These are phyloP conservation scores for Suhomyces panamericanus DNA, from an alignment of 1,139 yeast genomes.

Conservation along the genomic window DNA sequence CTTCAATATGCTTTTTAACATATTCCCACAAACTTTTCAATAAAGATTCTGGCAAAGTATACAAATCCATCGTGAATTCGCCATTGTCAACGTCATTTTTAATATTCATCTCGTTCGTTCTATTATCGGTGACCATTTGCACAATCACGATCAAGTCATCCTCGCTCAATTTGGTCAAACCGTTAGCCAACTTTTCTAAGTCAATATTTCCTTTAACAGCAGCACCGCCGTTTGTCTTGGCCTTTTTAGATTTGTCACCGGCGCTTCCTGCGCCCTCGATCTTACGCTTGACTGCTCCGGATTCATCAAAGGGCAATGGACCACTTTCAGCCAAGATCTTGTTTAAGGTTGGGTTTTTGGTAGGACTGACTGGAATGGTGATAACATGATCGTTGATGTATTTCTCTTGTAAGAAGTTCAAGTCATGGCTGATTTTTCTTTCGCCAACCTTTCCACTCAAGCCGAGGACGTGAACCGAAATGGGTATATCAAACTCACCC, in stretches of 20 bases:
- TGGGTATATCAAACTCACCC: slow-evolving; percentile 95
- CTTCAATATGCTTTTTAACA: slow-evolving; percentile 65
- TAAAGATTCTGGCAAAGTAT: slow-evolving; percentile 88
- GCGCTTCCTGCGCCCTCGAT: slow-evolving; percentile 21
- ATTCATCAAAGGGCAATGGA: slow-evolving; percentile 58
- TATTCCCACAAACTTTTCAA: slow-evolving; percentile 94
- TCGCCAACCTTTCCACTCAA: slow-evolving; percentile 81
- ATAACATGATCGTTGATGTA: slow-evolving; percentile 78
- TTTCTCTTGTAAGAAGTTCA: slow-evolving; percentile 77
- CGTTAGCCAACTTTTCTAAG: slow-evolving; percentile 86
- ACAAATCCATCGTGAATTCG: slow-evolving; percentile 94
- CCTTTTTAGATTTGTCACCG: slow-evolving; percentile 54
- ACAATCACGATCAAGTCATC: slow-evolving; percentile 94
- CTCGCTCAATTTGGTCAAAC: slow-evolving; percentile 82
- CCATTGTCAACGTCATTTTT: slow-evolving; percentile 96
- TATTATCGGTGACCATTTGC: slow-evolving; percentile 96
- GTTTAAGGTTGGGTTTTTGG: slow-evolving; percentile 64
- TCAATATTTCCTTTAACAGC: slow-evolving; percentile 74
- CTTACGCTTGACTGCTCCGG: slow-evolving; percentile 29
- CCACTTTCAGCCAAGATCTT: slow-evolving; percentile 80
- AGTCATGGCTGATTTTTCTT: slow-evolving; percentile 80
- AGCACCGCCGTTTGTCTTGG: slow-evolving; percentile 51
- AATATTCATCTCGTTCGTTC: slow-evolving; percentile 93
- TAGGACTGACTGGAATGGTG: slow-evolving; percentile 62
- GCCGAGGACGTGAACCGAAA: slow-evolving; percentile 68